Conservation (phyloP, 495 filamentous ascomycete species). For the Neurospora sp. region DNA sequence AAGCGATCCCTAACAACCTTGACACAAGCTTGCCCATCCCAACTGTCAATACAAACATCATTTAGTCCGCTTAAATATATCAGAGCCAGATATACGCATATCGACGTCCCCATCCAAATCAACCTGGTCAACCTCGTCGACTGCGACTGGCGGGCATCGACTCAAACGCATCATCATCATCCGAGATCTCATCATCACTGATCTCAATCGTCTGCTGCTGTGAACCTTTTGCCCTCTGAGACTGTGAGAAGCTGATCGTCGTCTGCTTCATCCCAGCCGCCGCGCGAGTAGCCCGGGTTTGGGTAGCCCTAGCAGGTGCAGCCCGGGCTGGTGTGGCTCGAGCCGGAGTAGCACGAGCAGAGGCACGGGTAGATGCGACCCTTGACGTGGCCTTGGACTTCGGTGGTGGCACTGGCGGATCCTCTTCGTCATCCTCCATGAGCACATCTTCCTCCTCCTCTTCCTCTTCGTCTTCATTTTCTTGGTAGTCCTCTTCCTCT, state of each 20-base stretch:
- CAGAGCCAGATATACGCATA: not conserved
- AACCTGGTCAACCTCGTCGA: constrained; percentile 6
- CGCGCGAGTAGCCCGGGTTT: constrained; percentile 26
- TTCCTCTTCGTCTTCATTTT: constrained; percentile 53
- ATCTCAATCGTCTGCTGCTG: constrained; percentile 42
- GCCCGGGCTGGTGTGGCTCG: constrained; percentile 8
- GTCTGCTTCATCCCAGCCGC: constrained; percentile 46
- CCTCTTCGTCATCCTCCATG: constrained; percentile 54
- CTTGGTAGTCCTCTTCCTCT: constrained; percentile 48
- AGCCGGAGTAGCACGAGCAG: constrained; percentile 13
- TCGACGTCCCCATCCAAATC: not conserved
- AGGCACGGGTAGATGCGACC: not conserved
- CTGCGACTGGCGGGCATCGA: constrained; percentile 29
- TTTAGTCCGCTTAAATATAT: not conserved
- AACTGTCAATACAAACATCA: not conserved
- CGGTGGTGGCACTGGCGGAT: constrained; percentile 24
- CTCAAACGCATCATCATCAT: constrained; percentile 76
- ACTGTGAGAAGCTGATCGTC: constrained; percentile 60
- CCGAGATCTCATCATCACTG: constrained; percentile 68
- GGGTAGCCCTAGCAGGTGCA: constrained; percentile 24
- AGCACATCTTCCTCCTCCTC: constrained; percentile 54
- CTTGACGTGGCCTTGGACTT: constrained; percentile 1
- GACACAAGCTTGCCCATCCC: not conserved
- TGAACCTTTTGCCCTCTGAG: constrained; percentile 40
- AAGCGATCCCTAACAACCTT: not conserved